phyloP scores from a whole-genome alignment of 352 stramenopile species.

The Globisporangium orthogonon region DNA sequence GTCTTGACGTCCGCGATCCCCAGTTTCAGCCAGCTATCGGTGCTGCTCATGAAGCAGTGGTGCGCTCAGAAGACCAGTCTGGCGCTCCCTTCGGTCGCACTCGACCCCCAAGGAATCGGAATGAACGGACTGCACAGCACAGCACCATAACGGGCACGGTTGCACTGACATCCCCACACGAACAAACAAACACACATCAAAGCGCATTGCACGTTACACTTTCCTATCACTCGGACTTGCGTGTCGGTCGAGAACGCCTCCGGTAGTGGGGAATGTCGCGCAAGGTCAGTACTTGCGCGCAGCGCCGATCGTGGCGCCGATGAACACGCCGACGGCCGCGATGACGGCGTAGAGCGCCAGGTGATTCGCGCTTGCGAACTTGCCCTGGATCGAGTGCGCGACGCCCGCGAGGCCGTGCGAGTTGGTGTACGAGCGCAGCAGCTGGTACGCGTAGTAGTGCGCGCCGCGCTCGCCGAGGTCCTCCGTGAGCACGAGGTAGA shows the following conservation, averaged over 20 bases:
- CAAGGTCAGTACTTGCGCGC: constrained; percentile 11
- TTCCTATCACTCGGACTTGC: background rate
- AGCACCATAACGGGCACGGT: too few species aligned
- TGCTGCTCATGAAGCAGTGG: too few species aligned
- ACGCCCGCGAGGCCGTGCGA: constrained; percentile 18
- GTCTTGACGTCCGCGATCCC: too few species aligned
- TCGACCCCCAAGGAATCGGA: too few species aligned
- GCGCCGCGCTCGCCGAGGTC: constrained; percentile 87
- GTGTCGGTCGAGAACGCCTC: background rate
- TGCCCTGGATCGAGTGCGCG: constrained; percentile 21
- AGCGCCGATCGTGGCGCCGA: constrained; percentile 14
- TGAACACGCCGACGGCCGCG: constrained; percentile 25
- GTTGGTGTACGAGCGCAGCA: constrained; percentile 53
- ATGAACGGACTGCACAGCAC: too few species aligned
- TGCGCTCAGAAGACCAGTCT: too few species aligned
- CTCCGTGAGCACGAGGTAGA: constrained; percentile 90
- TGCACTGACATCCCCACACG: too few species aligned
- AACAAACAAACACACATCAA: constrained; percentile 4
- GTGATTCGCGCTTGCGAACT: constrained; percentile 31
- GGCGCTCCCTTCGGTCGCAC: too few species aligned
- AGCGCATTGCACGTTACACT: constrained; percentile 13
- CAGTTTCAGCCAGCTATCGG: too few species aligned
- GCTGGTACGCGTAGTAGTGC: constrained; percentile 84
- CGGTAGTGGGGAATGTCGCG: background rate
- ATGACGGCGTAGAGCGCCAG: constrained; percentile 39